Evolutionary conservation across 495 filamentous ascomycete species (phyloP).

Genomic region (Tuber borchii): DNA sequence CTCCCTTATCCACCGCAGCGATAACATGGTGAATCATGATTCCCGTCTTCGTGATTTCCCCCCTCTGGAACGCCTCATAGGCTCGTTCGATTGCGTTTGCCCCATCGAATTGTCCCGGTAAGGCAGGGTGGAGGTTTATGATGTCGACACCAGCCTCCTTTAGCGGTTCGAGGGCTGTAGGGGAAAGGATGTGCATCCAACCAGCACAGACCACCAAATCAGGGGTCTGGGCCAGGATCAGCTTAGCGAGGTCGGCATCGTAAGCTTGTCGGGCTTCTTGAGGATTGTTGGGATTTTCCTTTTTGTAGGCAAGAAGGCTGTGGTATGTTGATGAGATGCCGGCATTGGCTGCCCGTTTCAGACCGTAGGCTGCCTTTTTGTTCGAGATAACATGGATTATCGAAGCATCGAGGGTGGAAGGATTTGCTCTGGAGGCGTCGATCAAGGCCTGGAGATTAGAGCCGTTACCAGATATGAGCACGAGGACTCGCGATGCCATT

Average conservation of each 20-base stretch:
- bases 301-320: slow-evolving; percentile 66
- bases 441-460: slow-evolving; percentile 89
- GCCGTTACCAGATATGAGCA: slow-evolving; percentile 73
- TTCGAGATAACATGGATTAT: slow-evolving; percentile 80
- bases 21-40: slow-evolving; percentile 95
- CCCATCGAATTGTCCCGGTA: slow-evolving; percentile 71
- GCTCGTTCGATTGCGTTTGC: slow-evolving; percentile 72
- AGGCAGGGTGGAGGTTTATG: slow-evolving; percentile 81
- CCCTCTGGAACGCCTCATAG: slow-evolving; percentile 63
- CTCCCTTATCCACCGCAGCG: slow-evolving; percentile 72
- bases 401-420: slow-evolving; percentile 52
- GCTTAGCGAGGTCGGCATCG: slow-evolving; percentile 69
- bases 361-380: slow-evolving; percentile 70
- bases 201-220: slow-evolving; percentile 65
- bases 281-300: slow-evolving; percentile 46
- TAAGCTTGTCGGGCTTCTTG: slow-evolving; percentile 60
- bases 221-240: slow-evolving; percentile 59
- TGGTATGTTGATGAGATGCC: slow-evolving; percentile 77
- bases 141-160: slow-evolving; percentile 55
- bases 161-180: slow-evolving; percentile 61
- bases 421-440: slow-evolving; percentile 52
- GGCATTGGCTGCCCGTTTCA: slow-evolving; percentile 61
- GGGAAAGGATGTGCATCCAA: slow-evolving; percentile 68
- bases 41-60: slow-evolving; percentile 64
- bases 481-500: slow-evolving; percentile 47